Evolutionary conservation across 2,329 filamentous ascomycete species (phyloP).

Genomic region (Fusarium albidum): DNA sequence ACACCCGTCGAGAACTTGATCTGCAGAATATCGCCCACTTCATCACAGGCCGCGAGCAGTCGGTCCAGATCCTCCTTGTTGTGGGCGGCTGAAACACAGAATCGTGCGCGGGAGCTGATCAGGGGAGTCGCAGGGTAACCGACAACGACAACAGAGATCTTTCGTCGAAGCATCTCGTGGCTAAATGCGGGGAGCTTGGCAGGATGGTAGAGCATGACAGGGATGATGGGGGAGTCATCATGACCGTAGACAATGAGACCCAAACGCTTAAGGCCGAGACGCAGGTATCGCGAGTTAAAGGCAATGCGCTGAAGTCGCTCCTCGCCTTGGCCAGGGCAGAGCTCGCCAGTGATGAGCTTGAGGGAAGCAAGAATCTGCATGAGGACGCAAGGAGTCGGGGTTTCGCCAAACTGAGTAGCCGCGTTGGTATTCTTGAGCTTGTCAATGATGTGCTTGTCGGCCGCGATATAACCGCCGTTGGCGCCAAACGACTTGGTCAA

Average conservation of each 20-base stretch:
- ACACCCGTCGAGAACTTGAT: constrained; percentile 97
- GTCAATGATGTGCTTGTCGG: constrained; percentile 89
- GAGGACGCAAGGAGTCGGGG: constrained; percentile 85
- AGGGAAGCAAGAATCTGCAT: constrained; percentile 90
- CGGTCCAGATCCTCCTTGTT: constrained; percentile 98
- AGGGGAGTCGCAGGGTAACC: constrained; percentile 96
- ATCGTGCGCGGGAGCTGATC: constrained; percentile 91
- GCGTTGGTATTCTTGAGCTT: constrained; percentile 89
- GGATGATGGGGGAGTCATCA: constrained; percentile 97
- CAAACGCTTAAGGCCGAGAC: constrained; percentile 93
- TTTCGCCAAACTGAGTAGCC: constrained; percentile 86
- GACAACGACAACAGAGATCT: constrained; percentile 96
- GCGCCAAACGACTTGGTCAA: constrained; percentile 98
- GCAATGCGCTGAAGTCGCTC: constrained; percentile 95
- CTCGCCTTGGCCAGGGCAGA: constrained; percentile 89
- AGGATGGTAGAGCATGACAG: constrained; percentile 94
- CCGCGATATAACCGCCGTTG: constrained; percentile 95
- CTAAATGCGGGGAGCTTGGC: constrained; percentile 99
- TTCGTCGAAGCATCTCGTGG: constrained; percentile 97
- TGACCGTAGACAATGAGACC: constrained; percentile 97
- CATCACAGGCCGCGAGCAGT: constrained; percentile 86
- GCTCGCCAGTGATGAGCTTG: constrained; percentile 86
- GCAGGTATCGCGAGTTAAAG: constrained; percentile 98
- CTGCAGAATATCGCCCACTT: constrained; percentile 90
- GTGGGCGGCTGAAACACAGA: constrained; percentile 95